Percentiles rank a stretch among this genome's conserved stretches.
These are phyloP conservation scores for Paracorniculantispora psalliotae DNA, from an alignment of 2,329 filamentous ascomycete genomes.

Conservation along the genomic window DNA sequence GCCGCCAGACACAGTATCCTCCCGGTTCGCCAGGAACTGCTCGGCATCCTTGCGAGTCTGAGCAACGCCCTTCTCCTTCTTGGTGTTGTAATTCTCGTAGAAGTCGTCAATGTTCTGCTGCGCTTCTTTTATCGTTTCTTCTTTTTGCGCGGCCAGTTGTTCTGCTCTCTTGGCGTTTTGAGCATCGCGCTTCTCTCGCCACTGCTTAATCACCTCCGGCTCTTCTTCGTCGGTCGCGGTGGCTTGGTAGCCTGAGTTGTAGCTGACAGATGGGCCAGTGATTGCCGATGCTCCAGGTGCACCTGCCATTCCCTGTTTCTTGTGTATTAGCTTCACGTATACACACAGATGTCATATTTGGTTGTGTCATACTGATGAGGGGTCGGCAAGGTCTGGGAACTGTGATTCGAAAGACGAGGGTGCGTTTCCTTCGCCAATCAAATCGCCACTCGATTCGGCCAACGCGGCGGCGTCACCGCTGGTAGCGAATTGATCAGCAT, in stretches of 20 bases:
- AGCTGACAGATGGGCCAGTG: constrained; percentile 64
- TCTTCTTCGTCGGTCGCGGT: constrained; percentile 68
- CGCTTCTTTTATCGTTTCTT: constrained; percentile 81
- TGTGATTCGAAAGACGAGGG: constrained; percentile 70
- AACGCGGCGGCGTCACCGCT: constrained; percentile 64
- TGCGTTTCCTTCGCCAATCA: constrained; percentile 63
- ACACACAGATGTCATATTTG: background rate
- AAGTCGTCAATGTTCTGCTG: constrained; percentile 97
- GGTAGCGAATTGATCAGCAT: constrained; percentile 84
- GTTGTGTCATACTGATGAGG: constrained; percentile 27
- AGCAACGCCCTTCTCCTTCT: constrained; percentile 88
- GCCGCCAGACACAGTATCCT: constrained; percentile 89
- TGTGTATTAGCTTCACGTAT: constrained; percentile 12
- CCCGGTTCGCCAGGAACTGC: constrained; percentile 79
- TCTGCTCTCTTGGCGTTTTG: constrained; percentile 79
- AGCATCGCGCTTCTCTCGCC: constrained; percentile 84
- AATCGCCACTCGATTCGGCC: constrained; percentile 61
- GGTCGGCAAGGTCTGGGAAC: constrained; percentile 70
- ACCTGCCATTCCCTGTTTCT: constrained; percentile 25
- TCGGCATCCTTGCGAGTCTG: constrained; percentile 91
- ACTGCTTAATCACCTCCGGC: constrained; percentile 82
- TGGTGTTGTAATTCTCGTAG: constrained; percentile 98
- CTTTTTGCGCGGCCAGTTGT: constrained; percentile 75
- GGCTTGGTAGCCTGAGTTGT: constrained; percentile 58
- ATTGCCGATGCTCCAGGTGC: constrained; percentile 42